phyloP scores from a whole-genome alignment of 75 land plant genomes.

The Azolla pinnata region DNA sequence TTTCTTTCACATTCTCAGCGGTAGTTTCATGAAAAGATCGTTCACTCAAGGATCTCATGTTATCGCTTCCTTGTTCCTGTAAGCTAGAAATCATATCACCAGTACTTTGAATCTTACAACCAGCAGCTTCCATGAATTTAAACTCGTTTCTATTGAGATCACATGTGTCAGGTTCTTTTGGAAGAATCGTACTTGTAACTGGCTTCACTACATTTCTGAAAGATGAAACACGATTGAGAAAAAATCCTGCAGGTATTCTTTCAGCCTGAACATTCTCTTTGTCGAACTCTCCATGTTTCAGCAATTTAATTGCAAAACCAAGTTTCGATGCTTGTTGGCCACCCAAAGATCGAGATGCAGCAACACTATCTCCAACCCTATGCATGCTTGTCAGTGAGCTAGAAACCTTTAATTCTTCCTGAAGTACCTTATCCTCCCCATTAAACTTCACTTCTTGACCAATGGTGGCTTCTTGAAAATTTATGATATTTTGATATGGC shows the following conservation, averaged over 20 bases:
- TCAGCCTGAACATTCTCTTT: background rate
- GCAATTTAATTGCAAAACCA: slow-evolving; percentile 24
- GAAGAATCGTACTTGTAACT: background rate
- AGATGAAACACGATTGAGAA: slow-evolving; percentile 8
- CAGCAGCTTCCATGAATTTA: background rate
- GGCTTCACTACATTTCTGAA: background rate
- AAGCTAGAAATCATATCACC: too few relatives aligned
- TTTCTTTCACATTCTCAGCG: background rate
- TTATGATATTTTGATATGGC: too few relatives aligned
- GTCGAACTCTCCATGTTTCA: slow-evolving; percentile 7
- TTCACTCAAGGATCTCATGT: background rate
- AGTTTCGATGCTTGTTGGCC: background rate
- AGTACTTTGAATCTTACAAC: background rate
- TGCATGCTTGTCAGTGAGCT: too few relatives aligned
- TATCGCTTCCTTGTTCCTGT: background rate
- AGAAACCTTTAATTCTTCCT: background rate
- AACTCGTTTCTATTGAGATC: background rate
- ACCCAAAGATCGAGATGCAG: background rate
- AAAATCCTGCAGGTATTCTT: slow-evolving; percentile 16
- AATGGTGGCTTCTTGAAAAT: too few relatives aligned
- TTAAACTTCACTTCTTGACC: too few relatives aligned
- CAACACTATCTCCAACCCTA: background rate
- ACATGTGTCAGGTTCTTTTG: background rate
- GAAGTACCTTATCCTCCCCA: too few relatives aligned
- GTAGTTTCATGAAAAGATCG: background rate